Conservation (phyloP, 1,284 basidiomycete genomes). For the Filobasidium uniguttulatum region DNA sequence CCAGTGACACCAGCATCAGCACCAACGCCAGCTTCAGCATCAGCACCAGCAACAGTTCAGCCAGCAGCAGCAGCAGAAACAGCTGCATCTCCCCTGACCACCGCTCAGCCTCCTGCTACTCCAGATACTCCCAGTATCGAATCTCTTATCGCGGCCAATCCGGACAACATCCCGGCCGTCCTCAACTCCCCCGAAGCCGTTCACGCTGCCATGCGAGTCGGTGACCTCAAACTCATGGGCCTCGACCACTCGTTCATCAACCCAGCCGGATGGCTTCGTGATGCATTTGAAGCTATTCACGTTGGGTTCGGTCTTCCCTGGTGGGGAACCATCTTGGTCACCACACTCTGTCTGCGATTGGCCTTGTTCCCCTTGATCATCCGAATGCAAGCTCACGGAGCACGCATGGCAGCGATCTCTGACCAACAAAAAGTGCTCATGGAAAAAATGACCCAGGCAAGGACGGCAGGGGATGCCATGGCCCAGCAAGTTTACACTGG, state of each 20-base stretch:
- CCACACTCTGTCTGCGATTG: conserved; percentile 55
- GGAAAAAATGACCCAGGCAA: conserved; percentile 42
- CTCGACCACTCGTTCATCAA: conserved; percentile 45
- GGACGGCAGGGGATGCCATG: conserved; percentile 43
- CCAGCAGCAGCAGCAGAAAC: too few relatives aligned
- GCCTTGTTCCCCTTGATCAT: conserved; percentile 58
- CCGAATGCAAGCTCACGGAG: conserved; percentile 51
- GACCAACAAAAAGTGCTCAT: conserved; percentile 48
- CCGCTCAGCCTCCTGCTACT: conserved; percentile 26
- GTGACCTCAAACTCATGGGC: conserved; percentile 65
- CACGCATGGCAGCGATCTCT: conserved; percentile 53
- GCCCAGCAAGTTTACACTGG: conserved; percentile 45
- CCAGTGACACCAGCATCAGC: too few relatives aligned
- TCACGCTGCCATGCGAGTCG: conserved; percentile 46
- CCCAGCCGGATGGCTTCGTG: conserved; percentile 51
- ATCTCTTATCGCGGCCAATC: conserved; percentile 29
- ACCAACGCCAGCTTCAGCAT: too few relatives aligned
- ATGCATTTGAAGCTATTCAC: conserved; percentile 56
- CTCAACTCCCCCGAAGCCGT: conserved; percentile 34
- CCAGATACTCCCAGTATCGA: conserved; percentile 25
- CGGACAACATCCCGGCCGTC: conserved; percentile 26
- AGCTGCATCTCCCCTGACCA: too few relatives aligned
- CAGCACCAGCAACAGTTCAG: too few relatives aligned
- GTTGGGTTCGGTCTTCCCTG: conserved; percentile 63
- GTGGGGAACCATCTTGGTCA: conserved; percentile 68